A percentile compares a stretch with the other conserved stretches of the same genome.
Evolutionary conservation across 2,329 filamentous ascomycete genomes (phyloP).

Genomic region (Ophiosphaerella korrae): DNA sequence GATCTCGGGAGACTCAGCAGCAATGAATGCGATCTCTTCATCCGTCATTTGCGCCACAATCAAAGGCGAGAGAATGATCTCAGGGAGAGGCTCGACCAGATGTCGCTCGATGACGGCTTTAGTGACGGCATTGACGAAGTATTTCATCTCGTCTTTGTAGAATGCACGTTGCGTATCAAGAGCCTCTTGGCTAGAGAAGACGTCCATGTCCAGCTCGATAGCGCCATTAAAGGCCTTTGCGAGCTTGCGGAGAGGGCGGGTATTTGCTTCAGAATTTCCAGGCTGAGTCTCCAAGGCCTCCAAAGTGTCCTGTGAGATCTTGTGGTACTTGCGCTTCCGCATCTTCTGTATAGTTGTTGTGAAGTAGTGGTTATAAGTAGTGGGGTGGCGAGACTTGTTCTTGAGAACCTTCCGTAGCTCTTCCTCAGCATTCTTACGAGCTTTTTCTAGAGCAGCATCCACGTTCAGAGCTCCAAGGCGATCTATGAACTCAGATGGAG

Average conservation of each 20-base stretch:
- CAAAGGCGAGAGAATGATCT: conserved; percentile 37
- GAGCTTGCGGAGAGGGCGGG: too few relatives aligned
- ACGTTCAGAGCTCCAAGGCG: too few relatives aligned
- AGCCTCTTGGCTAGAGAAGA: conserved; percentile 41
- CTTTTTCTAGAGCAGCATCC: too few relatives aligned
- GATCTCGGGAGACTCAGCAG: conserved; percentile 41
- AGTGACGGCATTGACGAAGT: conserved; percentile 43
- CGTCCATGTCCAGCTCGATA: conserved; percentile 41
- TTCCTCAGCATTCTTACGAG: conserved; percentile 20
- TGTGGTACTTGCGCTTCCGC: conserved; percentile 1
- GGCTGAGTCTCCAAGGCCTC: not conserved
- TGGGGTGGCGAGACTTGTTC: conserved; percentile 54
- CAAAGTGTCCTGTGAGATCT: not conserved
- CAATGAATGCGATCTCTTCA: conserved; percentile 38
- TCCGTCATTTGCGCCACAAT: conserved; percentile 40
- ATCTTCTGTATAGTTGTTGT: conserved; percentile 2
- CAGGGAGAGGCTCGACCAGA: conserved; percentile 37
- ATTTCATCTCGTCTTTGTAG: conserved; percentile 47
- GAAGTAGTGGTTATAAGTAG: conserved; percentile 56
- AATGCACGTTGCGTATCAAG: conserved; percentile 44
- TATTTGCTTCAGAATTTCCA: not conserved
- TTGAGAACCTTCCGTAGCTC: conserved; percentile 55
- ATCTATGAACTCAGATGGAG: conserved; percentile 46
- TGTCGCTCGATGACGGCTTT: conserved; percentile 49
- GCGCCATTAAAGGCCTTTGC: not conserved